A percentile compares a stretch with the other conserved stretches of the same genome.
Conservation (phyloP, 768 basidiomycete genomes). For the Boletus rubroflammeus region DNA sequence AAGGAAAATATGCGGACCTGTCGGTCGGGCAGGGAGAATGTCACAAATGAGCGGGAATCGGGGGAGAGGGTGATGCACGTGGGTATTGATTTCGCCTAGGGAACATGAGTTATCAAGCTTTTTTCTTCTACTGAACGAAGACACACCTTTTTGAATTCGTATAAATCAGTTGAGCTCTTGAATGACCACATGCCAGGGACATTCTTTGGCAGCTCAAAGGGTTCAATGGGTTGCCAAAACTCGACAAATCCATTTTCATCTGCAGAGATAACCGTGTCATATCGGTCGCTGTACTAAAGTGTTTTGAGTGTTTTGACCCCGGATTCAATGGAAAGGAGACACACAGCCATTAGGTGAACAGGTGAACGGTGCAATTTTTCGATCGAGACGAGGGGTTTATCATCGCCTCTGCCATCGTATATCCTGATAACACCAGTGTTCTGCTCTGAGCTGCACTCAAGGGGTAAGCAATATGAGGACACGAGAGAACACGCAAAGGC, state of each 20-base stretch:
- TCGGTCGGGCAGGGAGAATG: slow-evolving; percentile 90
- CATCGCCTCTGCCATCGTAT: slow-evolving; percentile 90
- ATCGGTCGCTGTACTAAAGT: slow-evolving; percentile 80
- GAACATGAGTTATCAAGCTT: neutral
- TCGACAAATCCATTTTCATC: slow-evolving; percentile 95
- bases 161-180: slow-evolving; percentile 90
- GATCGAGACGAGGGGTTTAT: slow-evolving; percentile 70
- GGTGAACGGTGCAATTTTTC: slow-evolving; percentile 80
- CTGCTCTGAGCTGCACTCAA: slow-evolving; percentile 65
- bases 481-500: slow-evolving; percentile 30
- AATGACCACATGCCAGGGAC: slow-evolving; percentile 81
- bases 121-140: neutral
- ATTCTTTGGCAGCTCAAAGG: slow-evolving; percentile 79
- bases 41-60: slow-evolving; percentile 83
- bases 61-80: slow-evolving; percentile 92
- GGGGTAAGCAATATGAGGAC: slow-evolving; percentile 12
- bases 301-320: neutral
- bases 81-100: slow-evolving; percentile 84
- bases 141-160: slow-evolving; percentile 95
- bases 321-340: slow-evolving; percentile 27
- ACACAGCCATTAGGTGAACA: slow-evolving; percentile 86
- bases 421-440: slow-evolving; percentile 72
- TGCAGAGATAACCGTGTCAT: slow-evolving; percentile 89
- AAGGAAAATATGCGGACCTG: slow-evolving; percentile 94
- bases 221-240: slow-evolving; percentile 91